Conservation (phyloP, 176 grass and related monocot species). For the Canna indica region DNA sequence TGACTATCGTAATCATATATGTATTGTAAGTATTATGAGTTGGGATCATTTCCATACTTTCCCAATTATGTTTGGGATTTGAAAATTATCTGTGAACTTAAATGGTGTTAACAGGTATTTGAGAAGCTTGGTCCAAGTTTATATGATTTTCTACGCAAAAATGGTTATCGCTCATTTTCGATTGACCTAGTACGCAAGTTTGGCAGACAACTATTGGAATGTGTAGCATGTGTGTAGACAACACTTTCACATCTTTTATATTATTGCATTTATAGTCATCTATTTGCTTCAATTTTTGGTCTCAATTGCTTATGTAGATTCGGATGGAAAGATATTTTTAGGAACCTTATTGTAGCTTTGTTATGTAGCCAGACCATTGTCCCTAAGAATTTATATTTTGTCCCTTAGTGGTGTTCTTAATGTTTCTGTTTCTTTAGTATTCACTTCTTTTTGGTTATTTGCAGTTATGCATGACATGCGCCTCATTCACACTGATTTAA, state of each 20-base stretch:
- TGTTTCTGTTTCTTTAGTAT: conserved; percentile 1
- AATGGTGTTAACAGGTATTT: conserved; percentile 70
- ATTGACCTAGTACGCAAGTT: conserved; percentile 63
- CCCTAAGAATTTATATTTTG: no score
- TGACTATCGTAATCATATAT: conserved; percentile 93
- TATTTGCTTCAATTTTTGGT: not conserved
- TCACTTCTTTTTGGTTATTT: conserved; percentile 19
- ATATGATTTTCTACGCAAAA: conserved; percentile 74
- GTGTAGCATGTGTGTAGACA: conserved; percentile 46
- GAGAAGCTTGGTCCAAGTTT: conserved; percentile 90
- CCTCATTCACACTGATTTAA: conserved; percentile 99
- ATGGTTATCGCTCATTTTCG: conserved; percentile 70
- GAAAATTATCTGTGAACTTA: conserved; percentile 44
- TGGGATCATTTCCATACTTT: conserved; percentile 17
- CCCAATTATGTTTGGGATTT: conserved; percentile 11
- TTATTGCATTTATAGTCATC: not conserved
- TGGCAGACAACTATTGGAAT: conserved; percentile 80
- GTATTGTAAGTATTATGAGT: conserved; percentile 85
- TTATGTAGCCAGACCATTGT: no score
- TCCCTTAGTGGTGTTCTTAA: no score
- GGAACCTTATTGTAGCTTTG: no score
- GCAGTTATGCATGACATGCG: conserved; percentile 99
- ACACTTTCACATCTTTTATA: not conserved
- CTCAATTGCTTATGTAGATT: conserved; percentile 6
- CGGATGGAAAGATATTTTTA: no score